A percentile compares a stretch with the other conserved stretches of the same genome.
Conservation (phyloP, 306 rosid species). For the Begonia fuchsioides region DNA sequence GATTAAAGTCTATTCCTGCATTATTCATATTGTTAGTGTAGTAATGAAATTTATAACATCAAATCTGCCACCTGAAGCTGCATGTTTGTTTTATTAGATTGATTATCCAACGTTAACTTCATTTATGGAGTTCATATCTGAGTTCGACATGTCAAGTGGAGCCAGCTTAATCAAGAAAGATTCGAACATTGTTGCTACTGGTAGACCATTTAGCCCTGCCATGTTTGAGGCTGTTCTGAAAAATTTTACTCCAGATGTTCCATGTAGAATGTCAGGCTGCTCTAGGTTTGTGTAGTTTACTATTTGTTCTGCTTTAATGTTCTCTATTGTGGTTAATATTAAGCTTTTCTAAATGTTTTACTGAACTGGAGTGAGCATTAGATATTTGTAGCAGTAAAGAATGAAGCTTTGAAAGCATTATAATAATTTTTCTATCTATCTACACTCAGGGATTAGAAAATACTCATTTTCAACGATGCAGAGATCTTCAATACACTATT, state of each 20-base stretch:
- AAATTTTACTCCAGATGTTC: conserved; percentile 62
- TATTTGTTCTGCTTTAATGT: conserved; percentile 1
- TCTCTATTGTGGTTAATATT: neutral
- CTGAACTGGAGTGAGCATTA: too few relatives aligned
- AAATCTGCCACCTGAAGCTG: neutral
- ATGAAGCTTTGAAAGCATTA: too few relatives aligned
- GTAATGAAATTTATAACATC: neutral
- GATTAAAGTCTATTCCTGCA: neutral
- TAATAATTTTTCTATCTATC: too few relatives aligned
- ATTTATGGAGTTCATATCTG: conserved; percentile 55
- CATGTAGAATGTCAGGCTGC: conserved; percentile 52
- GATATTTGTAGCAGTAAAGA: too few relatives aligned
- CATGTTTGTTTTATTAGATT: conserved; percentile 29
- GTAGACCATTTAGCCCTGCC: conserved; percentile 63
- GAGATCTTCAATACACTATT: too few relatives aligned
- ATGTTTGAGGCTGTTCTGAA: conserved; percentile 75
- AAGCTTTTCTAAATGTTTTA: neutral
- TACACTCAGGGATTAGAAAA: too few relatives aligned
- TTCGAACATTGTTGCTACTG: conserved; percentile 32
- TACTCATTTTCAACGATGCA: too few relatives aligned
- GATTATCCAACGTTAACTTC: conserved; percentile 69
- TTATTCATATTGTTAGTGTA: neutral
- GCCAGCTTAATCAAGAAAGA: conserved; percentile 35
- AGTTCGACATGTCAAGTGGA: conserved; percentile 47
- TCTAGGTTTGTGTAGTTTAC: conserved; percentile 62